Percentiles rank a stretch among this genome's conserved stretches.
phyloP scores from a whole-genome alignment of 2,329 filamentous ascomycete genomes.

The Penicillium frequentans region DNA sequence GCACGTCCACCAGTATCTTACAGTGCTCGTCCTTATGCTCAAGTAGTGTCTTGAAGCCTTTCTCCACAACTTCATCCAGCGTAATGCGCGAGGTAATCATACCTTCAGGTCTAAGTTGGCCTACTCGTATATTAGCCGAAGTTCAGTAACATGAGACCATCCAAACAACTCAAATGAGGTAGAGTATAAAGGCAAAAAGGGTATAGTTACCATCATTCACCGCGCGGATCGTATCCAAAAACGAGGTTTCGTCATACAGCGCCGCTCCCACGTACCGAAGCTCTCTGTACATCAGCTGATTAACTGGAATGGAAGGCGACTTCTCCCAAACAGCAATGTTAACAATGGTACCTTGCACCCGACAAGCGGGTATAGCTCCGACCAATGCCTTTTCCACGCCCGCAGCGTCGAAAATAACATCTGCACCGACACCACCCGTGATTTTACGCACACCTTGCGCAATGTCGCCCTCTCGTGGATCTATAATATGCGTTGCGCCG shows the following conservation, averaged over 20 bases:
- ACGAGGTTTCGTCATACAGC: conserved; percentile 55
- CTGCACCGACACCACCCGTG: conserved; percentile 51
- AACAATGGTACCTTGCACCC: conserved; percentile 57
- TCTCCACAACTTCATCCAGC: conserved; percentile 58
- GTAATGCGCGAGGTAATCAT: conserved; percentile 57
- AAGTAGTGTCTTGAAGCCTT: conserved; percentile 58
- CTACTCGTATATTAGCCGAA: conserved; percentile 26
- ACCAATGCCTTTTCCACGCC: conserved; percentile 56
- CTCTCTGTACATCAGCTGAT: conserved; percentile 55
- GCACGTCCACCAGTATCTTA: conserved; percentile 52
- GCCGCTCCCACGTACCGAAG: conserved; percentile 52
- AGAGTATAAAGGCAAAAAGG: neutral
- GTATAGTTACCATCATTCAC: conserved; percentile 29
- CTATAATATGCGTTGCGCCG: conserved; percentile 56
- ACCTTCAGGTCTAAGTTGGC: conserved; percentile 51
- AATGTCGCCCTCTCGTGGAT: conserved; percentile 51
- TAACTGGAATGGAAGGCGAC: conserved; percentile 53
- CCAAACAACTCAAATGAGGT: neutral
- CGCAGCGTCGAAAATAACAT: conserved; percentile 63
- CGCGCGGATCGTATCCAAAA: conserved; percentile 58
- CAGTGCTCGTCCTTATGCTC: conserved; percentile 62
- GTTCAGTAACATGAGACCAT: neutral
- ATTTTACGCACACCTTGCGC: conserved; percentile 48
- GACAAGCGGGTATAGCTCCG: conserved; percentile 50
- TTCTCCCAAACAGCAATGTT: conserved; percentile 68